These are phyloP conservation scores for Neurospora hispaniola DNA, from an alignment of 495 filamentous ascomycete species.

Conservation along the genomic window DNA sequence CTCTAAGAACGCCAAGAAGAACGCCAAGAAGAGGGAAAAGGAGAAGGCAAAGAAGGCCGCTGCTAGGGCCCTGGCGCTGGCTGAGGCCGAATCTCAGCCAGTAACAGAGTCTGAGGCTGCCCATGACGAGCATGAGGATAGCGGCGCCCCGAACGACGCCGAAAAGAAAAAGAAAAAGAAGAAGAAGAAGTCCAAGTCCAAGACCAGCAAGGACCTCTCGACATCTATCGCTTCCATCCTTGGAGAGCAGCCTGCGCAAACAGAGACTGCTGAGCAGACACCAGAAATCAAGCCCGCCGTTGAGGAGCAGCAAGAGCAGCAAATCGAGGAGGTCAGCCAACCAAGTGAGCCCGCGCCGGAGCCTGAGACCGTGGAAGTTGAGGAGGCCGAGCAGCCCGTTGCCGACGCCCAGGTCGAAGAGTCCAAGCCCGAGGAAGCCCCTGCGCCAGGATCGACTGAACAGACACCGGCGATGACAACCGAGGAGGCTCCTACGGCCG, in stretches of 20 bases:
- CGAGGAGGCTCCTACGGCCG: not conserved
- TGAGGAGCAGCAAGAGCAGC: not conserved
- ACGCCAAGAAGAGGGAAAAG: conserved; percentile 17
- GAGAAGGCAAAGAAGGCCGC: conserved; percentile 15
- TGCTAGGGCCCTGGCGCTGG: conserved; percentile 1
- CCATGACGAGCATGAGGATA: conserved; percentile 6
- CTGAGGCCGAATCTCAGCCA: conserved; percentile 3
- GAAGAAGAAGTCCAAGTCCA: conserved; percentile 5
- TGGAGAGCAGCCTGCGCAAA: not conserved
- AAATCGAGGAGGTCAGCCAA: not conserved
- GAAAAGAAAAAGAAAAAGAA: not conserved
- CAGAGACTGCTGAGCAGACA: conserved; percentile 1
- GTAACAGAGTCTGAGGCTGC: conserved; percentile 4
- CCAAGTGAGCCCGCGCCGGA: not conserved
- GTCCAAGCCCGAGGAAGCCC: not conserved
- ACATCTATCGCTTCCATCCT: not conserved
- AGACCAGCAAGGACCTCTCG: not conserved
- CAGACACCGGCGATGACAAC: not conserved
- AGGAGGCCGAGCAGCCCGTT: not conserved
- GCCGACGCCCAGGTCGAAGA: not conserved
- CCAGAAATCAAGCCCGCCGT: not conserved
- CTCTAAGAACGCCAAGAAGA: conserved; percentile 9
- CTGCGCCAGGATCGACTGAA: not conserved
- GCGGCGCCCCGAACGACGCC: not conserved
- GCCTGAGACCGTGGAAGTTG: conserved; percentile 2